Conservation (phyloP, 108 stramenopile genomes). For the Skeletonema grethae region DNA sequence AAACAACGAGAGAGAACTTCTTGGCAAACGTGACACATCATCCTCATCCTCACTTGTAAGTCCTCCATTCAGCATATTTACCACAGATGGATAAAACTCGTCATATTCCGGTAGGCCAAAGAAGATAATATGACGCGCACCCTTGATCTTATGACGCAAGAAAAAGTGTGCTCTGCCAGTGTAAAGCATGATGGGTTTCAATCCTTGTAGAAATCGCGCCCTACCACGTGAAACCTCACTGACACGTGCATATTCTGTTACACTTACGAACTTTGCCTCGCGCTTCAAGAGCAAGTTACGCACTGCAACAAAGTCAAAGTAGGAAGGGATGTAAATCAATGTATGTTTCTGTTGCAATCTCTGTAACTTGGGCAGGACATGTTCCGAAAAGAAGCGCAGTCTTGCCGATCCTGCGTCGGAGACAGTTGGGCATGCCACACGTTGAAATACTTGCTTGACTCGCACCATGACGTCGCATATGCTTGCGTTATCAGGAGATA, state of each 20-base stretch:
- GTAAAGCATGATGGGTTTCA: constrained; percentile 90
- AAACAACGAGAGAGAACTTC: constrained; percentile 77
- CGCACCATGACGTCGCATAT: constrained; percentile 72
- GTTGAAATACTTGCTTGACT: constrained; percentile 92
- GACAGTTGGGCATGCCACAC: constrained; percentile 62
- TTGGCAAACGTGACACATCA: constrained; percentile 24
- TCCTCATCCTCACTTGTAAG: constrained; percentile 30
- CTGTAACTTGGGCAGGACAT: constrained; percentile 77
- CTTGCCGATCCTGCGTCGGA: constrained; percentile 71
- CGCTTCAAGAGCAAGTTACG: constrained; percentile 85
- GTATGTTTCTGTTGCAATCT: constrained; percentile 85
- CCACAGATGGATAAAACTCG: constrained; percentile 88
- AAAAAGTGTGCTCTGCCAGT: constrained; percentile 95
- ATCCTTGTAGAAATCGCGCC: constrained; percentile 90
- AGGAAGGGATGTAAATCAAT: constrained; percentile 89
- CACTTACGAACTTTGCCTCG: constrained; percentile 73
- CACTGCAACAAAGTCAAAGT: constrained; percentile 91
- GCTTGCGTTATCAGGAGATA: constrained; percentile 57
- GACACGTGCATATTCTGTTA: constrained; percentile 88
- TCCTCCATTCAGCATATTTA: constrained; percentile 73
- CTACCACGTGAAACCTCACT: constrained; percentile 88
- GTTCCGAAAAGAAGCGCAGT: constrained; percentile 82
- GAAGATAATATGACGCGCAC: constrained; percentile 87
- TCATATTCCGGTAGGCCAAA: constrained; percentile 93
- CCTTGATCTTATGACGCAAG: constrained; percentile 87